Percentiles rank a stretch among this genome's conserved stretches.
Conservation (phyloP, 2,329 filamentous ascomycete genomes). For the Aspergillus pseudoglaucus region DNA sequence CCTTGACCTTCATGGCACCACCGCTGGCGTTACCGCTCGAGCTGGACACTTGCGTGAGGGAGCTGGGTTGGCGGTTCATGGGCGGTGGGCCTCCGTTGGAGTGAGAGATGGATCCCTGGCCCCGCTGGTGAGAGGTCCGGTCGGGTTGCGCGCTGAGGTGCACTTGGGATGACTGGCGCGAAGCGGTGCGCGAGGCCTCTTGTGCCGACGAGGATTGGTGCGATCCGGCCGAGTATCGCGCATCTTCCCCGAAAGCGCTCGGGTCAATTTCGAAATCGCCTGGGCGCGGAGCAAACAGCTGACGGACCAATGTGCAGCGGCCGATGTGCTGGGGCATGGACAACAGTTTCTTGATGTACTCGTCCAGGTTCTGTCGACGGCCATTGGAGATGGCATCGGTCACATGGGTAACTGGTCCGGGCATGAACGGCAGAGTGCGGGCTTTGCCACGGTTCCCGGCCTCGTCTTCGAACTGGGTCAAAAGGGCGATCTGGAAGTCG, state of each 20-base stretch:
- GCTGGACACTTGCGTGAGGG: conserved; percentile 42
- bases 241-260: conserved; percentile 58
- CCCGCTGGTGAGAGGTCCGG: conserved; percentile 35
- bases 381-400: conserved; percentile 97
- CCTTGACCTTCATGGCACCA: conserved; percentile 80
- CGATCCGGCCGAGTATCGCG: conserved; percentile 65
- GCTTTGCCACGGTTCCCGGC: conserved; percentile 79
- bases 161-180: conserved; percentile 59
- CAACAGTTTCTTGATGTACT: conserved; percentile 89
- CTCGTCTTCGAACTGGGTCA: conserved; percentile 86
- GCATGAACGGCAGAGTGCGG: conserved; percentile 91
- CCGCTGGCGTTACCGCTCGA: conserved; percentile 21
- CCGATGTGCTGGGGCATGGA: conserved; percentile 78
- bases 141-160: conserved; percentile 50
- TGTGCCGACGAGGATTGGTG: conserved; percentile 57
- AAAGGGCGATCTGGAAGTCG: conserved; percentile 91
- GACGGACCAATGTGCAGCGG: conserved; percentile 73
- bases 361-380: conserved; percentile 83
- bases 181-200: conserved; percentile 54
- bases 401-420: conserved; percentile 92
- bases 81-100: conserved; percentile 34
- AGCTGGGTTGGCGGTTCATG: conserved; percentile 48
- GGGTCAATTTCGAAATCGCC: conserved; percentile 91
- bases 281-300: conserved; percentile 83
- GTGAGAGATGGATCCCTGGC: conserved; percentile 26